Percentiles rank a stretch among this genome's conserved stretches.
Conservation (phyloP, 495 filamentous ascomycete genomes). For the Daldinia vernicosa region DNA sequence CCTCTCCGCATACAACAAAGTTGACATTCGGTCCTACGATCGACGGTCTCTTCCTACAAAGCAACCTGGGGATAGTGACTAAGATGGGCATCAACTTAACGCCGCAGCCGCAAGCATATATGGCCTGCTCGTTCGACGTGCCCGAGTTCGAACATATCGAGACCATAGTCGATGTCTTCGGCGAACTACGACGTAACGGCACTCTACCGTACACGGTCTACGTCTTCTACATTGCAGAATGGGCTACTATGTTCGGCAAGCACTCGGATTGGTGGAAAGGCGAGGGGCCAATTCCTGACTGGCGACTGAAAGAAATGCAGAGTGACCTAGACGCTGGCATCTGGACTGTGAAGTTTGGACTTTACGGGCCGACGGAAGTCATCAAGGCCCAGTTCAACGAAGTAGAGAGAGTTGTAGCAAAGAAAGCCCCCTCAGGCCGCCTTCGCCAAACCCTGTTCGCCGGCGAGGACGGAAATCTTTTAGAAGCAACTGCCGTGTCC, state of each 20-base stretch:
- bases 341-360: conserved; percentile 58
- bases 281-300: conserved; percentile 57
- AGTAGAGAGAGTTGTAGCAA: conserved; percentile 48
- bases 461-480: conserved; percentile 47
- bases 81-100: conserved; percentile 59
- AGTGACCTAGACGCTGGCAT: conserved; percentile 54
- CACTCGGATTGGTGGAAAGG: conserved; percentile 57
- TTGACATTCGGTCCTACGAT: conserved; percentile 58
- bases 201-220: conserved; percentile 53
- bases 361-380: conserved; percentile 56
- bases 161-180: conserved; percentile 52
- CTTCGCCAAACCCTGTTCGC: conserved; percentile 51
- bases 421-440: conserved; percentile 49
- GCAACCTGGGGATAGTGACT: conserved; percentile 60
- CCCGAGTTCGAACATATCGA: conserved; percentile 57
- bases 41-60: conserved; percentile 61
- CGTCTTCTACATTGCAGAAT: conserved; percentile 58
- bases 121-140: conserved; percentile 60
- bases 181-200: conserved; percentile 51
- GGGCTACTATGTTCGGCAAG: conserved; percentile 57
- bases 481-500: conserved; percentile 52
- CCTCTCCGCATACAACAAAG: conserved; percentile 56
- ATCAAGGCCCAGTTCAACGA: conserved; percentile 59
- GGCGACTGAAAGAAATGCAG: conserved; percentile 54
- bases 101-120: conserved; percentile 59